Evolutionary conservation across 805 yeast genomes (phyloP).

Genomic region (Lachancea sp.): DNA sequence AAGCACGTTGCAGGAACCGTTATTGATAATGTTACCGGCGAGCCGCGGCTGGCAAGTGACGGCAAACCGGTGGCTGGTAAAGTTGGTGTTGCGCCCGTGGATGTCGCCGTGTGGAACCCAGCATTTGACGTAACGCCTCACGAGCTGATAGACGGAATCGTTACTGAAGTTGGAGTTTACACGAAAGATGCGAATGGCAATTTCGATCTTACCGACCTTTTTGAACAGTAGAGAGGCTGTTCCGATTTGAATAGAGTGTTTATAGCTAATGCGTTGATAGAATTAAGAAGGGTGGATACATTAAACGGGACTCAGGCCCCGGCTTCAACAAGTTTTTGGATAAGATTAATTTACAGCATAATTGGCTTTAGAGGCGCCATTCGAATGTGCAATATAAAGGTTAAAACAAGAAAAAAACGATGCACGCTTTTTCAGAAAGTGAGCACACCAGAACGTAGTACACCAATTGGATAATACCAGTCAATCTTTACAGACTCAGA

Average conservation of each 20-base stretch:
- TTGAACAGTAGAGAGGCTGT: conserved; percentile 8
- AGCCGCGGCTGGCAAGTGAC: conserved; percentile 19
- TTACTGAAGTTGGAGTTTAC: conserved; percentile 68
- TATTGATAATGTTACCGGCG: conserved; percentile 30
- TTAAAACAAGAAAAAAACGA: too few species aligned
- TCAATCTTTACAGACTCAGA: too few species aligned
- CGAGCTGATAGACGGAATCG: conserved; percentile 75
- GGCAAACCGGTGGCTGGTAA: conserved; percentile 38
- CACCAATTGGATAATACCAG: too few species aligned
- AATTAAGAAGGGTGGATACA: too few species aligned
- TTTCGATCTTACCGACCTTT: conserved; percentile 38
- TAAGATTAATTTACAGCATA: too few species aligned
- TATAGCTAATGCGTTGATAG: neutral
- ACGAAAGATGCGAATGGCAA: conserved; percentile 45
- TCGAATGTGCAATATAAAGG: too few species aligned
- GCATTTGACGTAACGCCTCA: conserved; percentile 92
- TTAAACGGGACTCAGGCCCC: too few species aligned
- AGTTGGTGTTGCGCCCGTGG: conserved; percentile 79
- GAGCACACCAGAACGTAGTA: too few species aligned
- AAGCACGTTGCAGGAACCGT: conserved; percentile 68
- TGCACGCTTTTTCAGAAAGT: too few species aligned
- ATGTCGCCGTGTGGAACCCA: conserved; percentile 89
- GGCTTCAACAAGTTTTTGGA: too few species aligned
- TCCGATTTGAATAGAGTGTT: neutral
- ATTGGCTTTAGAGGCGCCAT: too few species aligned